Percentiles rank a stretch among this genome's conserved stretches.
Conservation (phyloP, 2,329 filamentous ascomycete genomes). For the Beauveria brongniartii region DNA sequence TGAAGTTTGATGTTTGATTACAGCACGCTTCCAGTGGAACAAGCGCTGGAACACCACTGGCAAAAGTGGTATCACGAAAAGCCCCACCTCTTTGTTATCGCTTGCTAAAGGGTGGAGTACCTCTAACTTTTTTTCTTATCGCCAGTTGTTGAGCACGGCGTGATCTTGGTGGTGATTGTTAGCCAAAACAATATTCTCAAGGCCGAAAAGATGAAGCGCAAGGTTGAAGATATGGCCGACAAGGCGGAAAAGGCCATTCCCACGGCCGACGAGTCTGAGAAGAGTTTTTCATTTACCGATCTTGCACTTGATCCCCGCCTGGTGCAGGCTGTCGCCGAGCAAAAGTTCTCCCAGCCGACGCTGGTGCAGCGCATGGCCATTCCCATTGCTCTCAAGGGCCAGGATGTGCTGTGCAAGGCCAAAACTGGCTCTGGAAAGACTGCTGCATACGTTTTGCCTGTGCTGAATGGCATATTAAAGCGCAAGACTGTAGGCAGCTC, state of each 20-base stretch:
- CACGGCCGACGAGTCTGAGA: constrained; percentile 10
- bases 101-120: background rate
- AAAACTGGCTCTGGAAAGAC: constrained; percentile 97
- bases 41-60: background rate
- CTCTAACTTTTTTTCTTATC: constrained; percentile 8
- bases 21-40: background rate
- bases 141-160: background rate
- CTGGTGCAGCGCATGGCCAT: constrained; percentile 81
- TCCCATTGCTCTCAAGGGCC: constrained; percentile 76
- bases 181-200: background rate
- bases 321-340: constrained; percentile 75
- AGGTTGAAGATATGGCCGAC: constrained; percentile 1
- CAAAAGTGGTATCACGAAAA: background rate
- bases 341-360: constrained; percentile 82
- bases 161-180: background rate
- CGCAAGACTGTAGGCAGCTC: constrained; percentile 53
- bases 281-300: constrained; percentile 57
- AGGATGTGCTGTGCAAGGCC: constrained; percentile 84
- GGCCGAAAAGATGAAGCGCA: constrained; percentile 7
- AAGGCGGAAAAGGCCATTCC: background rate
- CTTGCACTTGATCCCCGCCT: constrained; percentile 79
- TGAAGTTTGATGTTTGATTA: too few species aligned
- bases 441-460: constrained; percentile 84
- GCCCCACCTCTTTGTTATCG: background rate
- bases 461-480: constrained; percentile 77